phyloP scores from a whole-genome alignment of 352 stramenopile genomes.

The Phytophthora quininea region DNA sequence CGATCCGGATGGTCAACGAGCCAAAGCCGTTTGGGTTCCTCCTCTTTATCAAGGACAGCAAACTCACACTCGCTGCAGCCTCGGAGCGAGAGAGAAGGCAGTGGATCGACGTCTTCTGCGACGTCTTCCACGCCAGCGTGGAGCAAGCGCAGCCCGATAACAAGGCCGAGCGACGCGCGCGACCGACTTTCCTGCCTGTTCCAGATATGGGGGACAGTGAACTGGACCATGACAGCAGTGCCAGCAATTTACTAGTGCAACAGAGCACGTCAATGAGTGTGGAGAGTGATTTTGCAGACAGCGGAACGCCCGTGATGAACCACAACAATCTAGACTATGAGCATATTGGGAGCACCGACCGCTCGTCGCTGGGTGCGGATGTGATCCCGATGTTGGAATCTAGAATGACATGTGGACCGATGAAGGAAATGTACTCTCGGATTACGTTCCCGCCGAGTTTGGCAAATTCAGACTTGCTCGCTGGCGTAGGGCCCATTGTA shows the following conservation, averaged over 20 bases:
- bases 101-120: constrained; percentile 83
- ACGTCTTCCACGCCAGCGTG: constrained; percentile 78
- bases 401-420: constrained; percentile 63
- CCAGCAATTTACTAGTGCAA: constrained; percentile 31
- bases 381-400: constrained; percentile 67
- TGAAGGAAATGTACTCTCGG: constrained; percentile 81
- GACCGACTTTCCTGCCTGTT: constrained; percentile 75
- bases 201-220: constrained; percentile 49
- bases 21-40: constrained; percentile 78
- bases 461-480: constrained; percentile 74
- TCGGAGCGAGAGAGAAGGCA: constrained; percentile 72
- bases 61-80: constrained; percentile 75
- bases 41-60: constrained; percentile 82
- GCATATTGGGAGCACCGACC: constrained; percentile 26
- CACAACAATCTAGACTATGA: constrained; percentile 36
- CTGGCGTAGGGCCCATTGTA: constrained; percentile 77
- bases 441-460: constrained; percentile 81
- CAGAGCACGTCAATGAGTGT: constrained; percentile 17
- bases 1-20: constrained; percentile 69
- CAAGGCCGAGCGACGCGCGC: constrained; percentile 62
- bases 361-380: constrained; percentile 42
- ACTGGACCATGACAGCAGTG: constrained; percentile 28
- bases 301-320: constrained; percentile 25
- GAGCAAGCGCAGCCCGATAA: constrained; percentile 55
- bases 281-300: constrained; percentile 9